Evolutionary conservation across 2,329 filamentous ascomycete species (phyloP).

Genomic region (Epichloe gansuensis): DNA sequence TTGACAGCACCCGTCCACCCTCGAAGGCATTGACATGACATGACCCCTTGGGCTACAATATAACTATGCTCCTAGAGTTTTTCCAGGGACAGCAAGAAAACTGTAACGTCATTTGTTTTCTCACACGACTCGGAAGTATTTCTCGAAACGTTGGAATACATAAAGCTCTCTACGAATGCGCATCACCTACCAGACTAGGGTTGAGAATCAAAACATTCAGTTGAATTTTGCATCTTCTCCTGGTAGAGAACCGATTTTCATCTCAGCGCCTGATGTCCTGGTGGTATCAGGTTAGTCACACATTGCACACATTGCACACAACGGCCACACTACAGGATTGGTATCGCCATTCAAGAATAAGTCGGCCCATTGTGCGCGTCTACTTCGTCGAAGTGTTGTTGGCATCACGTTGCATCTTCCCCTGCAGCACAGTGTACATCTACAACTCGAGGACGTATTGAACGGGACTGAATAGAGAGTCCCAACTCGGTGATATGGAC

Average conservation of each 20-base stretch:
- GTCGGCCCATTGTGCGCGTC: slow-evolving; percentile 2
- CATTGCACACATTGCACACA: background rate
- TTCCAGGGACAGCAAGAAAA: background rate
- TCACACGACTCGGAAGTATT: background rate
- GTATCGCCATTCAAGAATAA: slow-evolving; percentile 40
- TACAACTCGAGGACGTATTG: background rate
- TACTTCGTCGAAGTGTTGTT: no score
- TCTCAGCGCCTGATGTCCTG: background rate
- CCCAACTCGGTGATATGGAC: slow-evolving; percentile 58
- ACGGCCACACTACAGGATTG: slow-evolving; percentile 32
- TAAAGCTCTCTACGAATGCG: background rate
- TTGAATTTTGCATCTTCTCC: background rate
- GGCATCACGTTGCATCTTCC: background rate
- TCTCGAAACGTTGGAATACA: background rate
- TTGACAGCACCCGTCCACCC: slow-evolving; percentile 4
- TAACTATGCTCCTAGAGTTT: background rate
- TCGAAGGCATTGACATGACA: background rate
- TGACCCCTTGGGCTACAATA: background rate
- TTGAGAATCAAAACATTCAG: background rate
- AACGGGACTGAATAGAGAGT: slow-evolving; percentile 24
- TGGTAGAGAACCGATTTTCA: background rate
- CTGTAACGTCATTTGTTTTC: background rate
- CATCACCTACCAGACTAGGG: background rate
- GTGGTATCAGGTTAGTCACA: background rate
- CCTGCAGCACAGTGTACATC: background rate